Base-by-base conservation (phyloP, 768 basidiomycete species). In the Lyophyllum semitale region DNA sequence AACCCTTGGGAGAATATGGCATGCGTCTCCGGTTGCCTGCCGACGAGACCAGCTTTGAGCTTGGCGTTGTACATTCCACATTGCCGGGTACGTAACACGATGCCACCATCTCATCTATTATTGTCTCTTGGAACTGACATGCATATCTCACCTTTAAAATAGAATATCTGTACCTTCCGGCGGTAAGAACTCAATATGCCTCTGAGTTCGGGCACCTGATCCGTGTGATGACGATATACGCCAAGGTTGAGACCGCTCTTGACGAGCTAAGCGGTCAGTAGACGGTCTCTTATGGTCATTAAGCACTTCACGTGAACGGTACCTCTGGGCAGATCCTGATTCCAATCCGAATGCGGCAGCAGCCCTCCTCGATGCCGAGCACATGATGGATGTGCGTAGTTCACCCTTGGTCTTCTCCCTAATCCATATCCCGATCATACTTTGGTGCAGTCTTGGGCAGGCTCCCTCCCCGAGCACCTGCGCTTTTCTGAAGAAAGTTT, bases 141-240 rank as follows among this genome's bases (percentile, higher is more conserved):
- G 55, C 45, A 44, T 63, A 25, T 42, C 17, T 20, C 27, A 41
- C 11, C 26, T 26, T 59, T 58, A 57, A 62, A 67, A 59, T 67
- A 86, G 91, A 93, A 72, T 91, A 86, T 63, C 72, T 93, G 48
- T 80, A 85, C 65, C 77, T 84, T 56, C 81, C 82, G 54, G 78
- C 82, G 59, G 83, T 85, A 53, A 77, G 78, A 64, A 83, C 79
- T 46, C 76, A 81, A 55, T 84, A 80, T 63, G 79, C 83, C 4
- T 88, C 88, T 48, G 90, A 92, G 71, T 83, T 84, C 55, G 91
- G 90, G 1, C 88, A 91, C 64, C 76, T 91, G 51, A 83, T 90
- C 64, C 86, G 88, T 43, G 75, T 90, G 42, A 71, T 87, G 44
- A 75, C 84, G 8, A 78, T 92, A 35, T 85, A 88, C 59, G 75